These are phyloP conservation scores for Thelonectria olida DNA, from an alignment of 2,329 filamentous ascomycete species.

Conservation along the genomic window DNA sequence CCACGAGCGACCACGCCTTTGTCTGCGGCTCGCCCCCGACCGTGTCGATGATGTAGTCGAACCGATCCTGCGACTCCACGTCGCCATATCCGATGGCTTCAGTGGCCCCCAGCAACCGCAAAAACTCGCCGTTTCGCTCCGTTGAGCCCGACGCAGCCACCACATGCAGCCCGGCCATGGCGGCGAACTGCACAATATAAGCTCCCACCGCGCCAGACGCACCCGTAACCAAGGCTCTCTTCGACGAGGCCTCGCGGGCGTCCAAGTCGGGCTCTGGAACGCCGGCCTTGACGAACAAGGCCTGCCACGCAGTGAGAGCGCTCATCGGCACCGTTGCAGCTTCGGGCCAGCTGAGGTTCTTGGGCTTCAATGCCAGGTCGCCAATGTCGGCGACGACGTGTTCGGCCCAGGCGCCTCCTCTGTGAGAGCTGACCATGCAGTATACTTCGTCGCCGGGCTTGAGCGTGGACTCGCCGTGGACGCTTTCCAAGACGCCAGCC, in stretches of 20 bases:
- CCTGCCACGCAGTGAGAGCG: constrained; percentile 49
- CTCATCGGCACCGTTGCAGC: constrained; percentile 47
- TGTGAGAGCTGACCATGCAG: constrained; percentile 34
- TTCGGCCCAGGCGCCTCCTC: constrained; percentile 36
- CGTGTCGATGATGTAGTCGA: constrained; percentile 45
- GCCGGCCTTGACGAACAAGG: constrained; percentile 39
- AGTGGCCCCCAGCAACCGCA: constrained; percentile 36
- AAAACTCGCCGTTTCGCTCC: constrained; percentile 17
- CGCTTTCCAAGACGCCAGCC: constrained; percentile 22
- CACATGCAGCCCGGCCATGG: constrained; percentile 40
- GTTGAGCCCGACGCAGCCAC: constrained; percentile 43
- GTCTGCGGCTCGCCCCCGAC: constrained; percentile 41
- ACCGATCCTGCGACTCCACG: constrained; percentile 4
- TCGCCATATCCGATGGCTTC: constrained; percentile 33
- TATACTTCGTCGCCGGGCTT: constrained; percentile 42
- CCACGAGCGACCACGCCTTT: constrained; percentile 41
- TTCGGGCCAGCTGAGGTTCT: constrained; percentile 39
- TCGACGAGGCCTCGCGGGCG: constrained; percentile 2
- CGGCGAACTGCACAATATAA: constrained; percentile 47
- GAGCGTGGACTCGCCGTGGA: constrained; percentile 32
- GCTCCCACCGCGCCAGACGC: constrained; percentile 48
- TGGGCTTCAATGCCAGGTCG: constrained; percentile 45
- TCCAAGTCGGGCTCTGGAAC: constrained; percentile 16
- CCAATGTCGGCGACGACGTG: constrained; percentile 29
- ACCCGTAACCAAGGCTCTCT: constrained; percentile 45